Evolutionary conservation across 1,284 basidiomycete species (phyloP).

Genomic region (Rhodotorula sp.): DNA sequence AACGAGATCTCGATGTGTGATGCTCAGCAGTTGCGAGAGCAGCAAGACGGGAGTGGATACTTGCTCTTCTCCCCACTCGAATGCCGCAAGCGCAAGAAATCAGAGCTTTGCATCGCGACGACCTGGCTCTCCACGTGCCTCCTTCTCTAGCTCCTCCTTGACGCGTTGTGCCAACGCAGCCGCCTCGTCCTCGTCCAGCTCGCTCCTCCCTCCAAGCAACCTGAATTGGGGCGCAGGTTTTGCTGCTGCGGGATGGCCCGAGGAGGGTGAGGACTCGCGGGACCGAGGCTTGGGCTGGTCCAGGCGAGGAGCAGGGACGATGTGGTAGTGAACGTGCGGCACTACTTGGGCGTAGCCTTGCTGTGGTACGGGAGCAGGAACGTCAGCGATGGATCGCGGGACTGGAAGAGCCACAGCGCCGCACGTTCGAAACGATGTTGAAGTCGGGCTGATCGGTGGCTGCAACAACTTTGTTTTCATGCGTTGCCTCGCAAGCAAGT

Average conservation of each 20-base stretch:
- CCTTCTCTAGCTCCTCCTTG: conserved; percentile 15
- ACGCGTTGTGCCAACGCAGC: conserved; percentile 25
- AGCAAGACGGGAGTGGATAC: too few species aligned
- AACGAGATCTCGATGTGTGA: too few species aligned
- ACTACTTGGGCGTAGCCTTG: conserved; percentile 79
- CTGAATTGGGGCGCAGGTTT: conserved; percentile 5
- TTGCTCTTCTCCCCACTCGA: background rate
- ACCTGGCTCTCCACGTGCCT: background rate
- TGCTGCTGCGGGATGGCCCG: conserved; percentile 50
- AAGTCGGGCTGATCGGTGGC: conserved; percentile 66
- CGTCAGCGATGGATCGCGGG: background rate
- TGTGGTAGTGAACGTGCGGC: conserved; percentile 76
- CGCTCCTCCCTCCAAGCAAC: conserved; percentile 59
- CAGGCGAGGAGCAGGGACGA: conserved; percentile 68
- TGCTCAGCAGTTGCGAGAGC: too few species aligned
- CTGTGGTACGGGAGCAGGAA: conserved; percentile 2
- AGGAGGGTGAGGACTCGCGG: background rate
- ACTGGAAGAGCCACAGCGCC: conserved; percentile 20
- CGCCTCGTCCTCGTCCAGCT: conserved; percentile 66
- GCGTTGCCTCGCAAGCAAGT: too few species aligned
- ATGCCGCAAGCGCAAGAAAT: background rate
- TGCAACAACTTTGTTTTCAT: conserved; percentile 43
- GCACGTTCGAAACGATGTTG: conserved; percentile 67
- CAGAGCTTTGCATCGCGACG: background rate
- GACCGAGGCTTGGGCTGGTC: conserved; percentile 39